Evolutionary conservation across 306 rosid genomes (phyloP), one percentile per base, ranked within the genome.

Genomic region (Quercus agrifolia): DNA sequence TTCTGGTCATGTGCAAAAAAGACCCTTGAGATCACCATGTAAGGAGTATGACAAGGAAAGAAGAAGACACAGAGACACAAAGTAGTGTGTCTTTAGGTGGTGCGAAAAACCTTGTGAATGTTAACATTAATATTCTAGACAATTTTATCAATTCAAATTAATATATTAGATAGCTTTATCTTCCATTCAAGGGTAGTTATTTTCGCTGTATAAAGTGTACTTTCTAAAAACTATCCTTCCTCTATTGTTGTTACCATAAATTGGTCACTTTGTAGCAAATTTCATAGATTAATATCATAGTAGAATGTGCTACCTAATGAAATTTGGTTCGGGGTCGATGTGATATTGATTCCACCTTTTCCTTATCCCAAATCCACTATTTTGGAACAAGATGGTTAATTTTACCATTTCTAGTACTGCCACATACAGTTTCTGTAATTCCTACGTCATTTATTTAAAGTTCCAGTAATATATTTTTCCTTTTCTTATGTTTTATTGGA

Each of bases 281-380:
- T 64, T 67, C 79, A 27, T 64, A 41, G 75, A 20, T 44, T 13
- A 59, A 74, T 25, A 30, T 59, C 58, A 61, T 35, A 33, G 12
- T 49, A 74, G 83, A 68, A 76, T 69, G 38, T 51, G 56, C 49
- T 75, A 54, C 58, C 35, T 68, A 27, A 67, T 44, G 46, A 79
- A 73, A 68, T 83, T 41, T 83, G 71, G 30, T 68, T 61, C 38
- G 67, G 20, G 77, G 73, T 49, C 33, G 19, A 31, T 61, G 4
- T 10, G 19, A 62, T 52, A 19, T 25, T 78, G 68, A 20, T 68
- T 71, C 77, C 2, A 70, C 55, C 59, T 56, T 5, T 62, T 8
- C 35, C 19, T 62, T 4, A 15, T 75, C 25, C 5, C 51, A 17
- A 55, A 18, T 21, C n/a, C 11, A 19, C 21, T 8, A 33, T 49